phyloP scores from a whole-genome alignment of 257 asterid species.

The Primulina tabacum region DNA sequence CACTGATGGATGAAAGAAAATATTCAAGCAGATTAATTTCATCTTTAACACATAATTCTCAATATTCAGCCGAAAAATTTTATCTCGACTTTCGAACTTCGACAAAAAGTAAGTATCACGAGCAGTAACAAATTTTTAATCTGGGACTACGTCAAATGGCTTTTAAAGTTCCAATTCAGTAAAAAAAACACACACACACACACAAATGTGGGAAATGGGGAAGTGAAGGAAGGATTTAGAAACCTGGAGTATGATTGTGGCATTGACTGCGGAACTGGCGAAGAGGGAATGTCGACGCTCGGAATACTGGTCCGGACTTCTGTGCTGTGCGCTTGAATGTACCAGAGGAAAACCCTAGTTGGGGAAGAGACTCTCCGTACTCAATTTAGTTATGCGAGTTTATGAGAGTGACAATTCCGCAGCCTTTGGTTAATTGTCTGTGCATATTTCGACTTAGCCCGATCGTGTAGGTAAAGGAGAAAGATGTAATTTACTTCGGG shows the following conservation, averaged over 20 bases:
- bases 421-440: too few species aligned
- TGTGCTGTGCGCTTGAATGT: not conserved
- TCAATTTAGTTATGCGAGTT: too few species aligned
- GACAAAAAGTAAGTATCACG: not conserved
- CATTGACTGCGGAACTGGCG: not conserved
- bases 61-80: not conserved
- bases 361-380: not conserved
- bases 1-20: constrained; percentile 11
- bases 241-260: not conserved
- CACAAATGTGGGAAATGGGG: not conserved
- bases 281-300: not conserved
- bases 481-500: too few species aligned
- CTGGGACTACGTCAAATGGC: not conserved
- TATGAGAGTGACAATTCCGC: too few species aligned
- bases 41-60: constrained; percentile 1
- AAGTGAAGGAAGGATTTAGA: not conserved
- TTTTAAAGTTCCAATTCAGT: not conserved
- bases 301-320: not conserved
- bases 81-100: not conserved
- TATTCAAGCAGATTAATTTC: constrained; percentile 4
- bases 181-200: not conserved
- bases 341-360: not conserved
- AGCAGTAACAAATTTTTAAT: not conserved
- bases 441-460: too few species aligned
- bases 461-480: too few species aligned